Evolutionary conservation across 106 monocot species (phyloP).

Genomic region (Iris macrosiphon): DNA sequence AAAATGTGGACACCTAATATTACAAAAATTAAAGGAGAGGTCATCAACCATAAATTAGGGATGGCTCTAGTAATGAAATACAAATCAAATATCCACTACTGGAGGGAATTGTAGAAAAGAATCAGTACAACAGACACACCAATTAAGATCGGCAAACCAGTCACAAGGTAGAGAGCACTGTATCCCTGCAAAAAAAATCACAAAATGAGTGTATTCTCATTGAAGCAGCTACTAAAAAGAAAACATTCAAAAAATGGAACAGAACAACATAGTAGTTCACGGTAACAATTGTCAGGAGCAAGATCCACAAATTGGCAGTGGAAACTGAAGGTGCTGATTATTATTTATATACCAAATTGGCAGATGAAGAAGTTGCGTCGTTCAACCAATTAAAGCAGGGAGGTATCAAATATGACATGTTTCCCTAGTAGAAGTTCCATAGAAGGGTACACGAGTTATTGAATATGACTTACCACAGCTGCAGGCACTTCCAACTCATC

Average conservation of each 20-base stretch:
- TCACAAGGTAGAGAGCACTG: conserved; percentile 80
- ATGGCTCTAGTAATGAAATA: neutral
- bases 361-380: too few relatives aligned
- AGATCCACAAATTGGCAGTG: too few relatives aligned
- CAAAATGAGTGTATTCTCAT: neutral
- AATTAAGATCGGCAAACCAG: conserved; percentile 76
- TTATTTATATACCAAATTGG: too few relatives aligned
- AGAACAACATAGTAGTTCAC: too few relatives aligned
- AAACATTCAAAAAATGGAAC: too few relatives aligned
- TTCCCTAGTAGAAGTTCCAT: too few relatives aligned
- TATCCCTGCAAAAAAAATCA: conserved; percentile 58
- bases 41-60: neutral
- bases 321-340: too few relatives aligned
- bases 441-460: too few relatives aligned
- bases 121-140: conserved; percentile 79
- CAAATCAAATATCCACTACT: conserved; percentile 16
- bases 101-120: conserved; percentile 97
- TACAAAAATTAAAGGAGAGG: conserved; percentile 5
- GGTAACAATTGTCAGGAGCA: too few relatives aligned
- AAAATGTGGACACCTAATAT: neutral
- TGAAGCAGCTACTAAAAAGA: too few relatives aligned
- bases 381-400: too few relatives aligned
- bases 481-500: conserved; percentile 69
- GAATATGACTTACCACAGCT: conserved; percentile 45
- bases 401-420: too few relatives aligned